Base-by-base conservation (phyloP, 179 eudicot genomes). In the Silene coronaria region DNA sequence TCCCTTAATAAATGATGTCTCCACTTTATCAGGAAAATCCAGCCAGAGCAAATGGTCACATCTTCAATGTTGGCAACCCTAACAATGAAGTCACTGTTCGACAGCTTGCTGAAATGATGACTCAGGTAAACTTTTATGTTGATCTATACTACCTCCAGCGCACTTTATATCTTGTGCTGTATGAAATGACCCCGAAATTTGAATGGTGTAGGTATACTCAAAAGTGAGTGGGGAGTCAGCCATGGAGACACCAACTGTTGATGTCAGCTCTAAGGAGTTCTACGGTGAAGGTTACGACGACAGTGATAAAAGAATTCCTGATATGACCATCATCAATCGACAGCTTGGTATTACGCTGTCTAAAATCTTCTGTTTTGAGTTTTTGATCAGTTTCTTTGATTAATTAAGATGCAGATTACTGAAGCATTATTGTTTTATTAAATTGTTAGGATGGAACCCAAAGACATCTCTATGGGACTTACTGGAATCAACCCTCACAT, bases 41-140 rank as follows among this genome's bases (percentile, higher is more conserved):
- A 17, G 88, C 79, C 34, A 85, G 98, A 79, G 98, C 97, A 38
- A 92, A 90, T 83, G 97, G 97, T 67, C 98, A 94, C 7, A 94
- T 94, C 81, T 94, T 94, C 82, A 94, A 94, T 78, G 97, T 94
- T 69, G 98, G 98, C 67, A 94, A 94, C 85, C 98, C 97, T 60
- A 85, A 94, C 85, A 94, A 94, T 82, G 98, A 94, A 89, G 98
- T 94, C 65, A 94, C 98, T 67, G 98, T 94, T 27, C 85, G 94
- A 78, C 98, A 94, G 81, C 98, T 94, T 73, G 98, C 97, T 70
- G 98, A 94, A 74, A 94, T 94, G 98, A 91, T 93, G 97, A 93
- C 91, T 45, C 76, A 91, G 98, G 98, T 89, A 73, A 73, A 79
- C 30, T 22, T 21, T 3, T 22, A 19, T 34, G 38, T 34, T 34